Percentiles rank a stretch among this genome's conserved stretches.
Evolutionary conservation across 768 basidiomycete species (phyloP).

Genomic region (Hygrocybe coccinea): DNA sequence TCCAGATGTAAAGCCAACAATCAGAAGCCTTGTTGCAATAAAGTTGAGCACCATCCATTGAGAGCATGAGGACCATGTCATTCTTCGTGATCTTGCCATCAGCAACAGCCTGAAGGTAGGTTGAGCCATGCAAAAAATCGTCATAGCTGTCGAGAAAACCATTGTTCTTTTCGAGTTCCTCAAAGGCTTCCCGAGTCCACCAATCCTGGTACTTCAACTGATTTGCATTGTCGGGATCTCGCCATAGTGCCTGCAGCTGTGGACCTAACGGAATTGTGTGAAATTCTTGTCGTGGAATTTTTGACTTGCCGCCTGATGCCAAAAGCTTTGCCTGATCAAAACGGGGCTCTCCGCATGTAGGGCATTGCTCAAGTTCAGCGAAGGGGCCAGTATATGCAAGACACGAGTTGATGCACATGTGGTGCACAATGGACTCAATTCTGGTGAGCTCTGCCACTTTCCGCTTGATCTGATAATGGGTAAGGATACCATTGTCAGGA

Average conservation of each 20-base stretch:
- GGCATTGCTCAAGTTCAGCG: constrained; percentile 11
- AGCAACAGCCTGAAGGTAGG: constrained; percentile 24
- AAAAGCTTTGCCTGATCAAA: constrained; percentile 17
- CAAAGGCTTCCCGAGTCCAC: constrained; percentile 20
- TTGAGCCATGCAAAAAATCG: constrained; percentile 29
- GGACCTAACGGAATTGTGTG: constrained; percentile 38
- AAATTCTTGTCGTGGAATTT: constrained; percentile 26
- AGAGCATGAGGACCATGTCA: constrained; percentile 33
- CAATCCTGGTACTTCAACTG: constrained; percentile 26
- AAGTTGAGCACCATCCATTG: constrained; percentile 40
- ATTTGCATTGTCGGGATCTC: constrained; percentile 18
- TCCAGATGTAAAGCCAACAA: constrained; percentile 35
- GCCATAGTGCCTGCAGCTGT: constrained; percentile 35
- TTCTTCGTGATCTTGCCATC: constrained; percentile 18
- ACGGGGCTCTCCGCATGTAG: constrained; percentile 21
- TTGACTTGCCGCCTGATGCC: background rate
- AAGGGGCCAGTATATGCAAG: constrained; percentile 25
- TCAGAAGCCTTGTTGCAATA: constrained; percentile 33
- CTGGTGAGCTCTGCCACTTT: constrained; percentile 28
- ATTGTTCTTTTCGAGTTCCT: constrained; percentile 8
- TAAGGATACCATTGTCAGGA: constrained; percentile 23
- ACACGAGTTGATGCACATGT: constrained; percentile 40
- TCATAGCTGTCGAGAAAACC: constrained; percentile 13
- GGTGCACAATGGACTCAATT: constrained; percentile 27
- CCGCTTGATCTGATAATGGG: constrained; percentile 25